Base-by-base conservation (phyloP, 2,329 filamentous ascomycete genomes). In the Thelonectria discophora region DNA sequence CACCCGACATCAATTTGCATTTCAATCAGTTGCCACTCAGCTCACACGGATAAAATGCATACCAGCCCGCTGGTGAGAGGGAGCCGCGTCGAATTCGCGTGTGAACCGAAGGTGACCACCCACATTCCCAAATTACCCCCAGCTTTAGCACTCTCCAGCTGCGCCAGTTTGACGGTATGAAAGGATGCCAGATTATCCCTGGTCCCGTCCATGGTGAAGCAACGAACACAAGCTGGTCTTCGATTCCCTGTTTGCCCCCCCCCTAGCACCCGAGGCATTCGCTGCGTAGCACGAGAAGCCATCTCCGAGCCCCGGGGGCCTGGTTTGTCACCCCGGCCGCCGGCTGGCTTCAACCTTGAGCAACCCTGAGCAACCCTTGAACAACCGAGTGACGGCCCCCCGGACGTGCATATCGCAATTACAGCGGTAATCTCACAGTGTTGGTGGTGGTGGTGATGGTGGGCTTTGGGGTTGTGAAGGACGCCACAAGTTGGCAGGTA, bases 361-460 rank as follows among this genome's bases (percentile, higher is more conserved):
- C 39, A 21, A 48, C 39, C 53, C 53, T 37, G 27, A 18, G 32
- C 9, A 45, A 48, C 43, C 17, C 45, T 34, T 65, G 39, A 47
- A 48, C 58, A 40, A 37, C 48, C 60, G 66, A 66, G 66, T 58
- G 62, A 68, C 67, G 61, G 55, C 51, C 57, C 63, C 57, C 47
- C 37, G 15, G 58, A 58, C 67, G 51, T 72, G 69, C 69, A 69
- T 69, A 71, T 71, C 69, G 68, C 56, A 71, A 71, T 71, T 71
- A 71, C 62, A 58, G 63, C 43, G 40, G 30, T 48, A 52, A 61
- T 53, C 58, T 56, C 52, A 24, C 17, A 60, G 18, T 8, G 47
- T 24, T 48, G 21, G 39, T 34, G 51, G 53, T 48, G 24, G 20
- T 30, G 20, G 32, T 20, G 39, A n/a, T 15, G 49, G 15, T 39